Evolutionary conservation across 768 basidiomycete species (phyloP).

Genomic region (Pseudohyphozyma bogoriensis): DNA sequence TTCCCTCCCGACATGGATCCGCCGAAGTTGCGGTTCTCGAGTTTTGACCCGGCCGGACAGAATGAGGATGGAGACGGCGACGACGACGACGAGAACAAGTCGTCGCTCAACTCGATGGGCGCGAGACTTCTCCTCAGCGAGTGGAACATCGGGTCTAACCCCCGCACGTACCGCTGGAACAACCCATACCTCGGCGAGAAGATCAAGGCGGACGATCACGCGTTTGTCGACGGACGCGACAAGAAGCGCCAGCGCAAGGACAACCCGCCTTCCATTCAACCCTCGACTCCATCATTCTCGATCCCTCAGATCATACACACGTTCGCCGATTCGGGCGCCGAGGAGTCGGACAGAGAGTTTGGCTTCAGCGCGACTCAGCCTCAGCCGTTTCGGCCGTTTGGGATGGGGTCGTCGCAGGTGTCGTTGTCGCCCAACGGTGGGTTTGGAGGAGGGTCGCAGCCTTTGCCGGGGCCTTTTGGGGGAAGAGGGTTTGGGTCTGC

Average conservation of each 20-base stretch:
- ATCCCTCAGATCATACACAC: not conserved
- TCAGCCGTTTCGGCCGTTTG: not conserved
- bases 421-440: not conserved
- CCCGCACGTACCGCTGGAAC: slow-evolving; percentile 17
- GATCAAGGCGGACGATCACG: slow-evolving; percentile 7
- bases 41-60: slow-evolving; percentile 1
- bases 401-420: not conserved
- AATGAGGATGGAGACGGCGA: not conserved
- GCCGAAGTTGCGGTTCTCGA: slow-evolving; percentile 14
- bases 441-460: slow-evolving; percentile 6
- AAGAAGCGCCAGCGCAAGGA: not conserved
- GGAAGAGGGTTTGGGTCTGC: slow-evolving; percentile 2
- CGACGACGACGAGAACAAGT: slow-evolving; percentile 5
- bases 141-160: slow-evolving; percentile 25
- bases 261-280: not conserved
- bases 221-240: not conserved
- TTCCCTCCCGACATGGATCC: slow-evolving; percentile 10
- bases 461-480: slow-evolving; percentile 28
- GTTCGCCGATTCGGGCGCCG: not conserved
- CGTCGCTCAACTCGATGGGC: slow-evolving; percentile 4
- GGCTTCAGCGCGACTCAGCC: not conserved
- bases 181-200: slow-evolving; percentile 25
- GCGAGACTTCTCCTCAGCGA: slow-evolving; percentile 17
- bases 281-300: not conserved
- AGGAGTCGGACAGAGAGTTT: too few species aligned